A percentile compares a stretch with the other conserved stretches of the same genome.
Evolutionary conservation across 495 filamentous ascomycete genomes (phyloP).

Genomic region (Penicillium ochrochloron): DNA sequence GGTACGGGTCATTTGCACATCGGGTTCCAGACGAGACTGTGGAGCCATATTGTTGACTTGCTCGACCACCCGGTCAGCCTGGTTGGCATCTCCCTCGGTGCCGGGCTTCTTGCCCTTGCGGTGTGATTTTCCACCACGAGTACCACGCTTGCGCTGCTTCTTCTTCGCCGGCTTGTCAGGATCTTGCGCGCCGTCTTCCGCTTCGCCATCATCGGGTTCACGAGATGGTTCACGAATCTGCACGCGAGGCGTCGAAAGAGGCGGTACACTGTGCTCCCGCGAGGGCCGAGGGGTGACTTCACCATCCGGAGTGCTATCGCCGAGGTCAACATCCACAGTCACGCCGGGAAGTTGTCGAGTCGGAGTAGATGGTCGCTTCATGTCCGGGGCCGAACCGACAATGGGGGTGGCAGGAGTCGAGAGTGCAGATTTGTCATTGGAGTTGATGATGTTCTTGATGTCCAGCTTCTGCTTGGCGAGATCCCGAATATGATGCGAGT

Average conservation of each 20-base stretch:
- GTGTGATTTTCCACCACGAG: conserved; percentile 77
- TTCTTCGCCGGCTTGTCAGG: conserved; percentile 63
- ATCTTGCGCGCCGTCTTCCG: conserved; percentile 47
- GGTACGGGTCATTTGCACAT: conserved; percentile 50
- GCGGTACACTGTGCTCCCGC: conserved; percentile 25
- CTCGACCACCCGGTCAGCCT: conserved; percentile 49
- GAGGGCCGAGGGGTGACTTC: conserved; percentile 35
- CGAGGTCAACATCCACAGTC: conserved; percentile 41
- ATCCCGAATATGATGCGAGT: conserved; percentile 53
- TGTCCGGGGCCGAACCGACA: conserved; percentile 31
- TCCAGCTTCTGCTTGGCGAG: conserved; percentile 57
- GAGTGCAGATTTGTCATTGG: conserved; percentile 46
- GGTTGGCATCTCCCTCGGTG: conserved; percentile 47
- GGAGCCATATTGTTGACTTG: conserved; percentile 44
- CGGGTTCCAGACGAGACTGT: conserved; percentile 58
- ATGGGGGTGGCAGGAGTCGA: conserved; percentile 53
- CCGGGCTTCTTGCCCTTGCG: conserved; percentile 62
- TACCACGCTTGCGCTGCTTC: conserved; percentile 74
- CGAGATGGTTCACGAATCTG: conserved; percentile 52
- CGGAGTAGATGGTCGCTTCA: conserved; percentile 34
- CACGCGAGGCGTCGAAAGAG: conserved; percentile 37
- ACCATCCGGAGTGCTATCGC: conserved; percentile 26
- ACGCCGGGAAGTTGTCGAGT: conserved; percentile 35
- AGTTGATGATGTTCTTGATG: conserved; percentile 55
- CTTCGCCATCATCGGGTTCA: conserved; percentile 42